Evolutionary conservation across 139 green algal genomes (phyloP), one percentile per base, ranked within the genome.

Genomic region (Chlamydomonas sp.): DNA sequence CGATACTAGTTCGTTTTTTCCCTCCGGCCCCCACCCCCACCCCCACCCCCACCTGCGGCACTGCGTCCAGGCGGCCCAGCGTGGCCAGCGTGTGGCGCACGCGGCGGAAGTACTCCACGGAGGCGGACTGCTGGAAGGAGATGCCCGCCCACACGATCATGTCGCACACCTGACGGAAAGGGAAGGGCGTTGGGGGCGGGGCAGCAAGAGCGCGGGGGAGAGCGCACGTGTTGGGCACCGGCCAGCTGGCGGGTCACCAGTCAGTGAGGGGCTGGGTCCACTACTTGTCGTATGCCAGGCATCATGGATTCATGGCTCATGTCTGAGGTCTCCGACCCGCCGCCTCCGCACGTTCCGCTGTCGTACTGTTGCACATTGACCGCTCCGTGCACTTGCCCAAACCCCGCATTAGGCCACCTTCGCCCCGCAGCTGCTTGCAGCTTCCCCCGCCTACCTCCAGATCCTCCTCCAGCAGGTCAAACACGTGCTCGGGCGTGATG

Each of bases 131-230:
- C 91, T 98, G 93, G 91, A 99, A 99, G 85, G 94, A 97, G 91
- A 99, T 98, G 84, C 97, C 97, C 16, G 97, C 91, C 97, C 97
- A 99, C 61, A 98, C 88, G 72, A 98, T 93, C 79, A 96, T 68
- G 92, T 98, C 96, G 17, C 94, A 95, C 1, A 64, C 89, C 83
- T 92, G 87, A 12, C 3, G 57, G 75, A 2, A 78, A 2, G 49
- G 68, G 14, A 74, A 15, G 68, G 14, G 14, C 14, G 68, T 12
- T 15, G 68, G 68, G 10, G 68, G 68, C 6, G 14, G 14, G 68
- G 68, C 14, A 7, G 68, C 14, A 74, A 15, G 6, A 15, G 68
- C 4, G 68, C 12, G 6, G 68, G 31, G 8, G 71, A 8, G 17
- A 16, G 31, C 31, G 31, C 31, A 49, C 31, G 31, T 49, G 31